Evolutionary conservation across 345 rosid genomes (phyloP).

Genomic region (Corymbia maculata): DNA sequence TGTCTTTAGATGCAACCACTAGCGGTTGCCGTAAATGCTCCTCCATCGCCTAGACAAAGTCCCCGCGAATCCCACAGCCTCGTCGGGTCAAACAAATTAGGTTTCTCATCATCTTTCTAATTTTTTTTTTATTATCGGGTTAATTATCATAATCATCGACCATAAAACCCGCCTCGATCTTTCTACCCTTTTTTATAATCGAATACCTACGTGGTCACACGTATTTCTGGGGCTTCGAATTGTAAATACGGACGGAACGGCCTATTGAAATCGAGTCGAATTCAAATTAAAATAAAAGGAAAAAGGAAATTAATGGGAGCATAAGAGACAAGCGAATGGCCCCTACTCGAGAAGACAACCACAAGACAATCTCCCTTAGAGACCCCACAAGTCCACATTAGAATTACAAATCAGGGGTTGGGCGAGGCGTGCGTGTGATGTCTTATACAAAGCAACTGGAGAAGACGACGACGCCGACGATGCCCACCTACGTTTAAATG

Average conservation of each 20-base stretch:
- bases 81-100: not conserved
- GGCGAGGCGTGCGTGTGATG: constrained; percentile 3
- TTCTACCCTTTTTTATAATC: not conserved
- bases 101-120: not conserved
- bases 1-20: not conserved
- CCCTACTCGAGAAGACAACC: constrained; percentile 19
- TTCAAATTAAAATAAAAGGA: not conserved
- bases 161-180: not conserved
- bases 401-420: not conserved
- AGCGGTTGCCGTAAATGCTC: not conserved
- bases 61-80: not conserved
- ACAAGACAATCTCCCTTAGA: constrained; percentile 16
- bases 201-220: not conserved
- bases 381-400: not conserved
- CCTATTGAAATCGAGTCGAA: not conserved
- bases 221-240: not conserved
- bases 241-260: not conserved
- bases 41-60: not conserved
- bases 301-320: not conserved
- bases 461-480: not conserved
- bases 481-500: not conserved
- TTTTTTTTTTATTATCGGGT: not conserved
- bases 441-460: not conserved
- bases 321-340: not conserved
- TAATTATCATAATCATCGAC: not conserved